Conservation (phyloP, 768 basidiomycete species). For the Tylopilus balloui region DNA sequence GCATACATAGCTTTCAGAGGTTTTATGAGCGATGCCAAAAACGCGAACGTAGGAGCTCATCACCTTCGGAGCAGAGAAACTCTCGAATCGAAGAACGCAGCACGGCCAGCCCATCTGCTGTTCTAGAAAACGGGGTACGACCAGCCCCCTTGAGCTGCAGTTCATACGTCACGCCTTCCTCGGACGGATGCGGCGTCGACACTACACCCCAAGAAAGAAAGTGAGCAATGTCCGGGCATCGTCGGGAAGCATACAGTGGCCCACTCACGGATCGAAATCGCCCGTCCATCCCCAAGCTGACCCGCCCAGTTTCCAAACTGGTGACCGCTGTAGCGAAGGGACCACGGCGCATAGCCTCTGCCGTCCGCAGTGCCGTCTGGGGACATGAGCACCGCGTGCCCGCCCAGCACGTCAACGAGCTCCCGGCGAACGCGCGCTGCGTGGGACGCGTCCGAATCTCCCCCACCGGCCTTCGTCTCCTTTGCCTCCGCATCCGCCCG, state of each 20-base stretch:
- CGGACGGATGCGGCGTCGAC: constrained; percentile 66
- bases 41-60: background rate
- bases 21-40: constrained; percentile 33
- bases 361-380: constrained; percentile 27
- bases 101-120: constrained; percentile 93
- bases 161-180: constrained; percentile 60
- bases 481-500: constrained; percentile 33
- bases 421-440: constrained; percentile 55
- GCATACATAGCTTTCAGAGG: constrained; percentile 62
- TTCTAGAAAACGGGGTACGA: constrained; percentile 88
- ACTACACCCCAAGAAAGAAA: constrained; percentile 39
- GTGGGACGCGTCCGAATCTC: constrained; percentile 10
- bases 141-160: constrained; percentile 95
- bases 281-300: constrained; percentile 93
- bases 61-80: constrained; percentile 87
- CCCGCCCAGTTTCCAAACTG: constrained; percentile 90
- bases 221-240: constrained; percentile 1
- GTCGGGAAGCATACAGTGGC: background rate
- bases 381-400: constrained; percentile 63
- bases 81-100: constrained; percentile 93
- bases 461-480: background rate
- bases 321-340: constrained; percentile 86
- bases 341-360: constrained; percentile 59
- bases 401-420: constrained; percentile 78
- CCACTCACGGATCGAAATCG: constrained; percentile 72